Evolutionary conservation across 2,329 filamentous ascomycete species (phyloP).

Genomic region (Sarocladium oryzae): DNA sequence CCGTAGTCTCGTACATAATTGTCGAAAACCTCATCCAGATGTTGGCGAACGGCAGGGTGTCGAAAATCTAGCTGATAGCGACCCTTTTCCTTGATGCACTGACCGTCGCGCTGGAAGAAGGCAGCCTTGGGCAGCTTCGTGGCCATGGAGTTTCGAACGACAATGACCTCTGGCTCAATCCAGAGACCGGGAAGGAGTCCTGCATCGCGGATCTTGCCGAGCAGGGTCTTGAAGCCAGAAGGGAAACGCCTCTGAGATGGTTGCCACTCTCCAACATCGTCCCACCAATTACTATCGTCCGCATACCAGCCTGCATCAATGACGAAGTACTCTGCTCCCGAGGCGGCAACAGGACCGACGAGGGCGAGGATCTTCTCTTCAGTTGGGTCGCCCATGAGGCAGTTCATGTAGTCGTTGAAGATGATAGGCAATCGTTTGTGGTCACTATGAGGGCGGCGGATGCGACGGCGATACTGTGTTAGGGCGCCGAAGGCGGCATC

Average conservation of each 20-base stretch:
- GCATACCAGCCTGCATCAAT: slow-evolving; percentile 32
- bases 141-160: slow-evolving; percentile 21
- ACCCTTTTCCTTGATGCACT: slow-evolving; percentile 24
- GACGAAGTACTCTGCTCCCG: slow-evolving; percentile 29
- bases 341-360: slow-evolving; percentile 21
- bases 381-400: slow-evolving; percentile 29
- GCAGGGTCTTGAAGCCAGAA: slow-evolving; percentile 20
- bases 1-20: slow-evolving; percentile 20
- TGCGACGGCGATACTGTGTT: slow-evolving; percentile 23
- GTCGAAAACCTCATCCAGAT: slow-evolving; percentile 20
- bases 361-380: slow-evolving; percentile 25
- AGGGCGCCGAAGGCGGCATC: slow-evolving; percentile 21
- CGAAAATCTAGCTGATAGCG: slow-evolving; percentile 28
- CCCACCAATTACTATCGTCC: slow-evolving; percentile 29
- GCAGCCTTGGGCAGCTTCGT: slow-evolving; percentile 21
- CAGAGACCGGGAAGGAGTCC: slow-evolving; percentile 26
- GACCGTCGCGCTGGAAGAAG: slow-evolving; percentile 25
- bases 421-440: slow-evolving; percentile 23
- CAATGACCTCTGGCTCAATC: slow-evolving; percentile 30
- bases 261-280: slow-evolving; percentile 28
- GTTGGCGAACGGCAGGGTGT: slow-evolving; percentile 17
- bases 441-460: slow-evolving; percentile 23
- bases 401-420: slow-evolving; percentile 35
- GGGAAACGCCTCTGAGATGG: slow-evolving; percentile 26
- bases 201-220: slow-evolving; percentile 18